Percentiles rank a stretch among this genome's conserved stretches.
Conservation (phyloP, 441 rosid species). For the Syzygium malaccense region DNA sequence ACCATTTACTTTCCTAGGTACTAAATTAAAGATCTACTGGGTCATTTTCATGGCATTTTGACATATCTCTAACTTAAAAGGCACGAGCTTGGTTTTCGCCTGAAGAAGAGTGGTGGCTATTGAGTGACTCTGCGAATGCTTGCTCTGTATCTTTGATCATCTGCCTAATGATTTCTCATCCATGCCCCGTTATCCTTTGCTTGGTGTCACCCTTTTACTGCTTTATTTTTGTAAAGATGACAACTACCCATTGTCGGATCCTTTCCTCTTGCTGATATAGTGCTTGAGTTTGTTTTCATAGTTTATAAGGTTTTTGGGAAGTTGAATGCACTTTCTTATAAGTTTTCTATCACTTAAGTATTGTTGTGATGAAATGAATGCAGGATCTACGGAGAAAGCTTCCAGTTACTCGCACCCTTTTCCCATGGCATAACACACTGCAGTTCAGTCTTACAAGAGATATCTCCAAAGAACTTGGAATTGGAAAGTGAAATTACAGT, state of each 20-base stretch:
- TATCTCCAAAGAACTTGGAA: conserved; percentile 81
- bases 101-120: background rate
- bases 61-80: background rate
- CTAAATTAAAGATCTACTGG: background rate
- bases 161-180: background rate
- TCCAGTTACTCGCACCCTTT: conserved; percentile 87
- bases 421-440: conserved; percentile 91
- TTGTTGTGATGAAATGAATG: background rate
- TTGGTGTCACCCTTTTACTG: background rate
- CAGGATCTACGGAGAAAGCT: conserved; percentile 97
- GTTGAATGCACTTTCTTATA: background rate
- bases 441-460: conserved; percentile 93
- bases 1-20: background rate
- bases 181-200: background rate
- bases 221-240: background rate
- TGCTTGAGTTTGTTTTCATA: background rate
- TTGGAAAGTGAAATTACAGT: conserved; percentile 37
- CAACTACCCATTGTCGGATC: background rate
- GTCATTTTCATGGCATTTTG: background rate
- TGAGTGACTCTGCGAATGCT: background rate
- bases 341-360: background rate
- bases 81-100: background rate
- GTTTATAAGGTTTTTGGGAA: background rate
- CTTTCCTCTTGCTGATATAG: background rate
- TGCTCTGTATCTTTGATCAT: background rate